Base-by-base conservation (phyloP, 257 asterid species). In the Jacaranda mimosifolia region DNA sequence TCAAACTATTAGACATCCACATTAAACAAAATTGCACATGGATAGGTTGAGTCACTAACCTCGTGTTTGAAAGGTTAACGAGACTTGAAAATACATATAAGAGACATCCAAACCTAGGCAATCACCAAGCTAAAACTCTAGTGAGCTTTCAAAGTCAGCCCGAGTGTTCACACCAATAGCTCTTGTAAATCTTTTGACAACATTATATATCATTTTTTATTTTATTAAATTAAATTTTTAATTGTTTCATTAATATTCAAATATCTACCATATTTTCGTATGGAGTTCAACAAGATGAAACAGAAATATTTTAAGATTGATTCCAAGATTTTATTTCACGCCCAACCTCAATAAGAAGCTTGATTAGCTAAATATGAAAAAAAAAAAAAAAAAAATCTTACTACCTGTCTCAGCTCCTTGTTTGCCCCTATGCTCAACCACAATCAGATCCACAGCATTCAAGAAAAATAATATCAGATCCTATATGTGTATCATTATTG, bases 31-130 rank as follows among this genome's bases (percentile, higher is more conserved):
- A n/a, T 9, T 69, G 15, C 35, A 51, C 78, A 17, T 19, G 40
- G 69, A 52, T 15, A 7, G 60, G 63, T 48, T 68, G 74, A 66
- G 32, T 26, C 32, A 26, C 32, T 26, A 26, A 26, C 32, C 32
- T 9, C 59, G 14, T 48, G 38, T 26, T 3, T 60, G 68, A 45
- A 19, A n/a, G 72, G 49, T 17, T 39, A 52, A 69, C 52, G 19
- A 57, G 7, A 69, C 72, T 51, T 68, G 46, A 74, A 60, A 51
- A 26, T 26, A 53, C 51, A 68, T 4, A 3, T 9, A 70, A 53
- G 48, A 21, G 43, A 42, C 6, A 15, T 79, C 32, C 62, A 58
- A 4, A 19, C 59, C 10, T 32, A 17, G 63, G 68, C 57, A 32
- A 40, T 19, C 63, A 43, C 48, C 48, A 32, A 74, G 69, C 49